Evolutionary conservation across 78 protist species (phyloP).

Genomic region (Anaeramoeba ignava): DNA sequence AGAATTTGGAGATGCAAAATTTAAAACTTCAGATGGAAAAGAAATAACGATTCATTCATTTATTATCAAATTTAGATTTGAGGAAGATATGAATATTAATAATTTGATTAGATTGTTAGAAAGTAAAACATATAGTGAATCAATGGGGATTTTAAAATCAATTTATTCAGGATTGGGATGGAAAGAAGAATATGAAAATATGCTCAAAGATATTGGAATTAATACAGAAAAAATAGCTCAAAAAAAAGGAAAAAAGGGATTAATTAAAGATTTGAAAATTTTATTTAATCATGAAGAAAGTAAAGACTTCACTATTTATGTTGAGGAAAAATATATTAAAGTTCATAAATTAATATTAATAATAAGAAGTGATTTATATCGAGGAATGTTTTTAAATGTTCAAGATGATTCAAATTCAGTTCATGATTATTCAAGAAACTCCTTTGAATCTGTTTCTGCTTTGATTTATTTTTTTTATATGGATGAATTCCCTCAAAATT

Average conservation of each 20-base stretch:
- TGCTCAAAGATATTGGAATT: too few relatives aligned
- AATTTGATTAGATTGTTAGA: too few relatives aligned
- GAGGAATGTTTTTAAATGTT: neutral
- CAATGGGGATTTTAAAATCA: too few relatives aligned
- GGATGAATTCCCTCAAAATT: neutral
- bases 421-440: neutral
- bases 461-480: neutral
- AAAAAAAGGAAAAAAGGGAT: neutral
- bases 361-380: neutral
- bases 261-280: neutral
- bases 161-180: too few relatives aligned
- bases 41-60: too few relatives aligned
- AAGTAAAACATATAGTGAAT: too few relatives aligned
- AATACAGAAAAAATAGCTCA: too few relatives aligned
- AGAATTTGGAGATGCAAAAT: too few relatives aligned
- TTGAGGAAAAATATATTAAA: neutral
- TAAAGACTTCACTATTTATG: neutral
- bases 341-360: neutral
- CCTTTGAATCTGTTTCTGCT: neutral
- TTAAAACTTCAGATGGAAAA: too few relatives aligned
- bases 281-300: neutral
- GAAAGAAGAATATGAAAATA: too few relatives aligned
- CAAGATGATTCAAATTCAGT: neutral
- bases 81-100: too few relatives aligned
- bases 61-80: too few relatives aligned